These are phyloP conservation scores for Irpex rosettiformis DNA, from an alignment of 1,284 basidiomycete genomes.

Conservation along the genomic window DNA sequence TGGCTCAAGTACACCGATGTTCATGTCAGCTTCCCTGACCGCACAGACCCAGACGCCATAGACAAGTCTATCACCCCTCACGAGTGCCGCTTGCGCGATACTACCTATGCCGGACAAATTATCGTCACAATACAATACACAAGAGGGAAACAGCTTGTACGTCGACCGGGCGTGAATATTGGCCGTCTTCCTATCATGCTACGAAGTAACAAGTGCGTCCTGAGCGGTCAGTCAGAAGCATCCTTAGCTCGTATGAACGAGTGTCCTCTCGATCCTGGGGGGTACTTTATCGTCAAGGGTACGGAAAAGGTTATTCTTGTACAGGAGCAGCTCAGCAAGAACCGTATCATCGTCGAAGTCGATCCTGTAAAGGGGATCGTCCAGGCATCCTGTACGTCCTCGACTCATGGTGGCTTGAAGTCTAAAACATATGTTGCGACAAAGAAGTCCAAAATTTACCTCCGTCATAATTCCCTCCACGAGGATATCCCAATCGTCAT, in stretches of 20 bases:
- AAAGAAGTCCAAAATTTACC: constrained; percentile 91
- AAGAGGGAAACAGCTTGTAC: constrained; percentile 87
- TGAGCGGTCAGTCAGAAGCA: constrained; percentile 76
- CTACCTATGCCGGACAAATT: constrained; percentile 94
- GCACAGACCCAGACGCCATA: constrained; percentile 79
- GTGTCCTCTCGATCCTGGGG: constrained; percentile 97
- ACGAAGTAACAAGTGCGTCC: constrained; percentile 89
- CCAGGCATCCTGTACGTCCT: constrained; percentile 97
- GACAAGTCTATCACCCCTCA: constrained; percentile 92
- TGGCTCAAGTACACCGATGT: constrained; percentile 98
- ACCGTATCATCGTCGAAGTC: constrained; percentile 97
- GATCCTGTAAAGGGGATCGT: constrained; percentile 90
- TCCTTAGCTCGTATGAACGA: constrained; percentile 92
- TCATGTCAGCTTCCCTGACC: constrained; percentile 86
- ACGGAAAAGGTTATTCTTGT: constrained; percentile 99
- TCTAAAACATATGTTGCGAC: constrained; percentile 98
- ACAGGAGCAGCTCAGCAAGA: constrained; percentile 99
- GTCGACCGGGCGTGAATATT: constrained; percentile 82
- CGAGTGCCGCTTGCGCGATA: constrained; percentile 96
- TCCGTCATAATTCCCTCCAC: constrained; percentile 98
- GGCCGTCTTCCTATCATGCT: constrained; percentile 98
- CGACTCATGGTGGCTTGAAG: constrained; percentile 95
- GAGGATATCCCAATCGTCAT: constrained; percentile 97
- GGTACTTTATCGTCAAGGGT: constrained; percentile 98
- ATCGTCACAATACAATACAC: constrained; percentile 96